These are phyloP conservation scores for Calocybe indica DNA, from an alignment of 768 basidiomycete species.

Conservation along the genomic window DNA sequence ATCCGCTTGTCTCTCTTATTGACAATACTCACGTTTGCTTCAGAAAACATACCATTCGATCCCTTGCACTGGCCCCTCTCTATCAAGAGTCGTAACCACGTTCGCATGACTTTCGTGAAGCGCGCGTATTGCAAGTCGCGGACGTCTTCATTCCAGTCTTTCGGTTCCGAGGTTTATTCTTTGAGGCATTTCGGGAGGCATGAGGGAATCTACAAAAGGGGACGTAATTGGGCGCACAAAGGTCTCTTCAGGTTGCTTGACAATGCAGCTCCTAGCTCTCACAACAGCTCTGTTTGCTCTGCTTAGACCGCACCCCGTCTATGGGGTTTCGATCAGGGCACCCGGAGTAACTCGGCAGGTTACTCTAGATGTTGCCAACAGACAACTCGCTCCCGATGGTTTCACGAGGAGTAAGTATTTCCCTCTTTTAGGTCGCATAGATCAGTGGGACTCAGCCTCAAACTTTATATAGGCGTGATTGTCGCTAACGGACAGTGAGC, in stretches of 20 bases:
- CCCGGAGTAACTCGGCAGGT: conserved; percentile 2
- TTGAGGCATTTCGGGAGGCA: no score
- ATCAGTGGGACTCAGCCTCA: not conserved
- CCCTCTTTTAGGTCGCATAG: not conserved
- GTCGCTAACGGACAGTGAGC: conserved; percentile 6
- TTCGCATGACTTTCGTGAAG: no score
- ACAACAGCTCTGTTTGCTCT: conserved; percentile 12
- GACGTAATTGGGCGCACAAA: not conserved
- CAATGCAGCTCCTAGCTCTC: conserved; percentile 14
- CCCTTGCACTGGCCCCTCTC: no score
- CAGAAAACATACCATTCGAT: no score
- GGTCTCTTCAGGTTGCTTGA: conserved; percentile 7
- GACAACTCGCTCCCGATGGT: conserved; percentile 15
- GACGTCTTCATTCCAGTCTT: no score
- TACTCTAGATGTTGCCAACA: conserved; percentile 14
- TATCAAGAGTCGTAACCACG: no score
- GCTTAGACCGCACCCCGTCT: conserved; percentile 7
- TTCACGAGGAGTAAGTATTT: conserved; percentile 15
- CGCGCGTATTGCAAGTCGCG: no score
- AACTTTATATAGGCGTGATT: no score
- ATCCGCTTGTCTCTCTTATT: no score
- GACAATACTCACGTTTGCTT: no score
- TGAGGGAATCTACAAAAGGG: no score
- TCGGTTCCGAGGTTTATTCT: no score
- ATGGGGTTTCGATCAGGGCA: conserved; percentile 1